Conservation (phyloP, 179 eudicot species). For the Beta lomatogona region DNA sequence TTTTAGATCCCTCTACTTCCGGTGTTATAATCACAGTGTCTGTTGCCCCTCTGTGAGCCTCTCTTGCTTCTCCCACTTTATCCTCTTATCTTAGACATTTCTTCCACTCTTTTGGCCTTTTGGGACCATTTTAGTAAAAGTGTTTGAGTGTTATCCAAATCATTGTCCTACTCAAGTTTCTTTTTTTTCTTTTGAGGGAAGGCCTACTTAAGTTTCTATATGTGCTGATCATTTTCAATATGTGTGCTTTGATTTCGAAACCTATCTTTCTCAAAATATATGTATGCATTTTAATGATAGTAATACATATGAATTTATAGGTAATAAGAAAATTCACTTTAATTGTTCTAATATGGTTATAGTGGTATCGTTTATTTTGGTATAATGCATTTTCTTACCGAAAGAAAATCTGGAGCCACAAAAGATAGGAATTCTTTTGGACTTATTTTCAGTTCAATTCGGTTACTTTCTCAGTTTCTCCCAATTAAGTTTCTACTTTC, state of each 20-base stretch:
- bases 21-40: not conserved
- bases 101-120: not conserved
- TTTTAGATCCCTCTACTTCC: not conserved
- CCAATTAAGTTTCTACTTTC: too few species aligned
- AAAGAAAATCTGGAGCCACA: too few species aligned
- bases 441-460: too few species aligned
- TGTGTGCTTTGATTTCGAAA: not conserved
- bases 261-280: not conserved
- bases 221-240: not conserved
- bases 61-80: conserved; percentile 2
- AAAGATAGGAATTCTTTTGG: too few species aligned
- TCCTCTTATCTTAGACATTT: conserved; percentile 15
- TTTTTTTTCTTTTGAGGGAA: not conserved
- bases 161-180: not conserved
- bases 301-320: too few species aligned
- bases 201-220: too few species aligned
- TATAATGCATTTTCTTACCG: too few species aligned
- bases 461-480: too few species aligned
- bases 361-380: not conserved
- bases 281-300: too few species aligned
- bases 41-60: conserved; percentile 8
- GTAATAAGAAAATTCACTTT: not conserved
- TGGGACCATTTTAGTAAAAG: not conserved
- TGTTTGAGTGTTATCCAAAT: conserved; percentile 7
- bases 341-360: not conserved